A percentile compares a stretch with the other conserved stretches of the same genome.
Evolutionary conservation across 208 protist species (phyloP).

Genomic region (Polymyxa betae): DNA sequence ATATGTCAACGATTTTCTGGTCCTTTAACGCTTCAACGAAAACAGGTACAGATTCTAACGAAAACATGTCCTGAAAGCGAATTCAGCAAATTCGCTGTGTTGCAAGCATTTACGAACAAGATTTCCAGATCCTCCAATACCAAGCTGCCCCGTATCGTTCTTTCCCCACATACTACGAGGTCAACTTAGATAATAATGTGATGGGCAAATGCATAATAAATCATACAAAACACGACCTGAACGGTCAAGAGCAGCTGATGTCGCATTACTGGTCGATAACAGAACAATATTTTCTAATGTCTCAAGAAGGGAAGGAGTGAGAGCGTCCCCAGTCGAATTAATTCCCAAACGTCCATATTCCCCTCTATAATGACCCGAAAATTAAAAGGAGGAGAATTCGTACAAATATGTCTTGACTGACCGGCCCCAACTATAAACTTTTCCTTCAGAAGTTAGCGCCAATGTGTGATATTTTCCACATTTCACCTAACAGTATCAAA

Average conservation of each 20-base stretch:
- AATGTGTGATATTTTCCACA: constrained; percentile 50
- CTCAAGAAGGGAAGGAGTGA: neutral
- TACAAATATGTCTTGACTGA: neutral
- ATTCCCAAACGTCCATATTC: constrained; percentile 20
- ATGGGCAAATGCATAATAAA: neutral
- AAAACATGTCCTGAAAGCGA: constrained; percentile 1
- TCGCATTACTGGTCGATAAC: neutral
- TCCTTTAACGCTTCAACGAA: constrained; percentile 25
- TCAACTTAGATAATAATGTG: neutral
- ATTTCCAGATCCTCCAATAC: constrained; percentile 24
- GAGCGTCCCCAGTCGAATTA: neutral
- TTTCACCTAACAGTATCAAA: neutral
- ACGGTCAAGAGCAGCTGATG: neutral
- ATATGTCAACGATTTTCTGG: constrained; percentile 27
- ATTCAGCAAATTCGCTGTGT: neutral
- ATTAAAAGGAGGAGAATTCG: neutral
- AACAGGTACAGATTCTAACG: constrained; percentile 4
- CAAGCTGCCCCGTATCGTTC: constrained; percentile 51
- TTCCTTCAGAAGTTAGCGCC: neutral
- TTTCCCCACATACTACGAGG: constrained; percentile 33
- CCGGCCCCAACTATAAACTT: neutral
- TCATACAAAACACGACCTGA: neutral
- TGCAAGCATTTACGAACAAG: neutral
- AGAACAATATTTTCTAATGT: neutral
- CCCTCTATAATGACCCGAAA: neutral